Evolutionary conservation across 345 rosid species (phyloP).

Genomic region (Isatis tinctoria): DNA sequence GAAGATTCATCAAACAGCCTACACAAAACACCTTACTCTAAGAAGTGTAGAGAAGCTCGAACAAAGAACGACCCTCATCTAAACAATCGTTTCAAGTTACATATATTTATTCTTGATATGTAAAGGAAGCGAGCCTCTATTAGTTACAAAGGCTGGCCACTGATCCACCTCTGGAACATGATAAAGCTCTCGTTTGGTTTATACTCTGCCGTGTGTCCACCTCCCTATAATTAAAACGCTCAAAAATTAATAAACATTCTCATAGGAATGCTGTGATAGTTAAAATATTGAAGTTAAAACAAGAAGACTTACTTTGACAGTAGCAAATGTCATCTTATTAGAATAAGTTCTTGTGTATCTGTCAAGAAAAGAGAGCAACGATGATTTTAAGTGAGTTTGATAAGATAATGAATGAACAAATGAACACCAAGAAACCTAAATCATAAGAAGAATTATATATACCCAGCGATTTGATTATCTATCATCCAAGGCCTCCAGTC

Average conservation of each 20-base stretch:
- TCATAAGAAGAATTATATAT: not conserved
- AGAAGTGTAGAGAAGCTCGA: too few relatives aligned
- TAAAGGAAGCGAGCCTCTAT: not conserved
- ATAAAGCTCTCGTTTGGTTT: conserved; percentile 41
- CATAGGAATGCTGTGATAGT: not conserved
- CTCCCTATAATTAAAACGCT: conserved; percentile 41
- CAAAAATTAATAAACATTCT: not conserved
- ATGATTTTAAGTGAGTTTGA: not conserved
- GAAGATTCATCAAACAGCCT: too few relatives aligned
- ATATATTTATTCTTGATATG: too few relatives aligned
- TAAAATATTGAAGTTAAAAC: not conserved
- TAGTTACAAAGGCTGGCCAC: conserved; percentile 15
- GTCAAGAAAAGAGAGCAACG: not conserved
- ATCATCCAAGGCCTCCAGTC: conserved; percentile 60
- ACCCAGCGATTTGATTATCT: conserved; percentile 55
- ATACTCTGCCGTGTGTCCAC: conserved; percentile 57
- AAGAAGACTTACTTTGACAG: conserved; percentile 43
- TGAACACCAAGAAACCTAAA: not conserved
- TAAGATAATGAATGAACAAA: too few relatives aligned
- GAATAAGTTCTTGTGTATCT: conserved; percentile 64
- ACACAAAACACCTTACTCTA: too few relatives aligned
- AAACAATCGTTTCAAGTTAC: too few relatives aligned
- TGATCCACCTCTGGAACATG: conserved; percentile 38
- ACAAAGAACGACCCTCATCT: too few relatives aligned
- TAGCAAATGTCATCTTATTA: conserved; percentile 63